Base-by-base conservation (phyloP, 345 rosid genomes). In the Camelina hispida region DNA sequence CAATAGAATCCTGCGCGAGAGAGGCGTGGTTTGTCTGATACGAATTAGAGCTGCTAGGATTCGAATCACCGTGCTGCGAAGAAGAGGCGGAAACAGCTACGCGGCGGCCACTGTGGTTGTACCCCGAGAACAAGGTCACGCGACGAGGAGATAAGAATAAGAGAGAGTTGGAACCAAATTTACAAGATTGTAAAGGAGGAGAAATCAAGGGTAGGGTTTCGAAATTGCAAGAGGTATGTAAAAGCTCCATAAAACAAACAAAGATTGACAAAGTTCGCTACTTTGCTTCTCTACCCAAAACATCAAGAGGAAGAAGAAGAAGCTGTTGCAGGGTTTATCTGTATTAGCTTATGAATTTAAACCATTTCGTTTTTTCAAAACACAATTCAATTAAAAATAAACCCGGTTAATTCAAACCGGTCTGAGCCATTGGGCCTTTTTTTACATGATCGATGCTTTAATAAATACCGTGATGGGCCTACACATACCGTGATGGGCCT, bases 1-100 rank as follows among this genome's bases (percentile, higher is more conserved):
- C 66, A 68, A 94, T 70, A 3, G 93, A 88, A 68, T 74, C 73
- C 57, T 64, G 87, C 48, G 96, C 84, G 28, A 81, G 84, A 17
- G 68, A 62, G 61, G 70, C 76, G 2, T 71, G 77, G 59, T 62
- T 78, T 10, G 14, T 53, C 40, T 44, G 50, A 6, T 54, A 52
- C 15, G 47, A 55, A 63, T 25, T 28, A 11, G 66, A n/a, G 81
- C 30, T 40, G 81, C 30, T 40, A 7, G 22, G 50, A 68, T 52
- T 66, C 23, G 72, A 28, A 5, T 67, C 73, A 34, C 74, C 74
- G 71, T 53, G 43, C 2, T 66, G 73, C 2, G 47, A 32, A 11
- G 47, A 32, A 11, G 69, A 68, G 53, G 69, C 73, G 17, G 73
- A 60, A 69, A 63, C 69, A 47, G 62, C 37, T 46, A 71, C 35